phyloP scores from a whole-genome alignment of 345 rosid genomes.

The Eutrema japonicum region DNA sequence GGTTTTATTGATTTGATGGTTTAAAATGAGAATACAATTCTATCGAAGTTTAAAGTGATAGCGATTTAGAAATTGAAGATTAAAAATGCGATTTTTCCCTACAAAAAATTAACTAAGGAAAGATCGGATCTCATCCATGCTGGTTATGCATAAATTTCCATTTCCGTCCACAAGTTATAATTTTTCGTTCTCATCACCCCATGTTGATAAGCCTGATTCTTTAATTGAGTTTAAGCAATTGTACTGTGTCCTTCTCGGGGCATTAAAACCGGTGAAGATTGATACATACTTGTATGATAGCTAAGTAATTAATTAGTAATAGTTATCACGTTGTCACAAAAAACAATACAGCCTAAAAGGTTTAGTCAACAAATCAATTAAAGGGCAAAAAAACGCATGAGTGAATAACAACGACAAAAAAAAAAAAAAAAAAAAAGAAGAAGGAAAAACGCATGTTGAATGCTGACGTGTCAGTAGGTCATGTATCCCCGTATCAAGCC shows the following conservation, averaged over 20 bases:
- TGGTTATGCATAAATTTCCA: no score
- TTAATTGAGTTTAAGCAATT: no score
- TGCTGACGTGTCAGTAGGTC: conserved; percentile 45
- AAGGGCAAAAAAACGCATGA: not conserved
- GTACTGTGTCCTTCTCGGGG: conserved; percentile 4
- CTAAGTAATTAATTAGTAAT: not conserved
- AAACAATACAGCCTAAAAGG: not conserved
- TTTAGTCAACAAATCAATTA: conserved; percentile 26
- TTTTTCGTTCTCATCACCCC: no score
- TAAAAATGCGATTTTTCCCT: no score
- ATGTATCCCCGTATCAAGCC: conserved; percentile 41
- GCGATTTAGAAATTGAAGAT: no score
- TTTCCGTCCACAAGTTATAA: no score
- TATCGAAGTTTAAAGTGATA: no score
- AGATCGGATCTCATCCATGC: no score
- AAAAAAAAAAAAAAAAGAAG: not conserved
- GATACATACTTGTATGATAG: not conserved
- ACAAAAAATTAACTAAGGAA: no score
- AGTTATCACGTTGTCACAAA: conserved; percentile 2
- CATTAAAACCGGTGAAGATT: conserved; percentile 8
- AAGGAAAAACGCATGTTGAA: conserved; percentile 38
- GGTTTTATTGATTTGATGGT: no score
- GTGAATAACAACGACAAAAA: not conserved
- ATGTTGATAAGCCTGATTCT: no score
- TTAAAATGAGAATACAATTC: no score